These are phyloP conservation scores for Mucor indicus DNA, from an alignment of 371 early-diverging fungal species.

Conservation along the genomic window DNA sequence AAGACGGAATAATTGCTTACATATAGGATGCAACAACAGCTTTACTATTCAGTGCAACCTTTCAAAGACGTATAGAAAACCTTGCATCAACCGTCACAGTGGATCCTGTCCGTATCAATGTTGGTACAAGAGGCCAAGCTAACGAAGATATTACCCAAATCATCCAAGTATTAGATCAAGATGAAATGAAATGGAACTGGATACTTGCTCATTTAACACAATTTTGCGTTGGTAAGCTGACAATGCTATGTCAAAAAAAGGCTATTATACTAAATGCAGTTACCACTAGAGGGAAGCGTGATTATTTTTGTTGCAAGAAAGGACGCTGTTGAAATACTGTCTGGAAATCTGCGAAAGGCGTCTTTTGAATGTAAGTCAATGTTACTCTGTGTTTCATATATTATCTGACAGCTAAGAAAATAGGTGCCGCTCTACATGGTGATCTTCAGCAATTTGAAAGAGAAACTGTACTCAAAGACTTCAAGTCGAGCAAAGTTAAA, in stretches of 20 bases:
- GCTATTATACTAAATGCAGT: too few relatives aligned
- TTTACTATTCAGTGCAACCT: conserved; percentile 99
- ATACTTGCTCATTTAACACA: conserved; percentile 46
- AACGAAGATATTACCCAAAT: conserved; percentile 80
- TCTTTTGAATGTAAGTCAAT: conserved; percentile 53
- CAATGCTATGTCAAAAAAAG: neutral
- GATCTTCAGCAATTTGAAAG: conserved; percentile 96
- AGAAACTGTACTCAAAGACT: conserved; percentile 87
- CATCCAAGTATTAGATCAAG: conserved; percentile 61
- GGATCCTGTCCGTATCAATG: conserved; percentile 90
- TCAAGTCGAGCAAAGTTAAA: conserved; percentile 66
- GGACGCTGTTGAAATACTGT: conserved; percentile 59
- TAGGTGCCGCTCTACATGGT: conserved; percentile 94
- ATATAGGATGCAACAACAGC: conserved; percentile 37
- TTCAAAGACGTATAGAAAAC: conserved; percentile 92
- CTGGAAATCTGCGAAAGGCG: conserved; percentile 47
- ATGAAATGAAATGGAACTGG: conserved; percentile 68
- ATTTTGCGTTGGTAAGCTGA: conserved; percentile 50
- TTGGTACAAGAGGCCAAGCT: conserved; percentile 67
- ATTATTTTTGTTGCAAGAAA: conserved; percentile 68
- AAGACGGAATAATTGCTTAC: neutral
- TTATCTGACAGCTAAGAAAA: neutral
- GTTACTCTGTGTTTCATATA: neutral
- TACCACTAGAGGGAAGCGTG: conserved; percentile 71
- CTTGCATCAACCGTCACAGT: conserved; percentile 89